Evolutionary conservation across 768 basidiomycete species (phyloP).

Genomic region (Dacryopinax spathularia): DNA sequence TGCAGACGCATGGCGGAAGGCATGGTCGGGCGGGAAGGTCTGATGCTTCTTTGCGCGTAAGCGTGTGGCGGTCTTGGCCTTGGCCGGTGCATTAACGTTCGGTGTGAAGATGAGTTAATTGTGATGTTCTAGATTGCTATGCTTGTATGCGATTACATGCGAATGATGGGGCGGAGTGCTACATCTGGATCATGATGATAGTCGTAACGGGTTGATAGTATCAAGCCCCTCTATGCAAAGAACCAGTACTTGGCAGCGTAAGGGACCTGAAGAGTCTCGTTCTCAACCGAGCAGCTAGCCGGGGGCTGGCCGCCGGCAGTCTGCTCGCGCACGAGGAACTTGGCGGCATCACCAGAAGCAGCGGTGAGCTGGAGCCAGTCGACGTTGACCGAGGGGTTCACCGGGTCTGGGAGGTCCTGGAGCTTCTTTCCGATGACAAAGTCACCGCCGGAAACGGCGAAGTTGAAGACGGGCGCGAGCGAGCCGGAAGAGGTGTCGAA

Average conservation of each 20-base stretch:
- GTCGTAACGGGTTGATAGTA: too few relatives aligned
- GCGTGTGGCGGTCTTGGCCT: too few relatives aligned
- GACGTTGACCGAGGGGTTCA: constrained; percentile 27
- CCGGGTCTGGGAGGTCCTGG: not conserved
- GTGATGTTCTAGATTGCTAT: too few relatives aligned
- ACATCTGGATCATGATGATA: too few relatives aligned
- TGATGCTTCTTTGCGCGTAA: too few relatives aligned
- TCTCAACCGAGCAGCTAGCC: constrained; percentile 23
- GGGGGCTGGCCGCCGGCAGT: constrained; percentile 26
- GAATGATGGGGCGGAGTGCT: too few relatives aligned
- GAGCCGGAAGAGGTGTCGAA: not conserved
- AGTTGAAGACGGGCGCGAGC: not conserved
- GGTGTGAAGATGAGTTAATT: too few relatives aligned
- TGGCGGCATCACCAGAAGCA: constrained; percentile 18
- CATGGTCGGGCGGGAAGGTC: not conserved
- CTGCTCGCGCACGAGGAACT: constrained; percentile 20
- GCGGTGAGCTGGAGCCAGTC: constrained; percentile 33
- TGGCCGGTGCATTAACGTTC: too few relatives aligned
- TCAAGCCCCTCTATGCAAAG: constrained; percentile 12
- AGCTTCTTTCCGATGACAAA: not conserved
- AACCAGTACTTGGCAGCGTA: constrained; percentile 22
- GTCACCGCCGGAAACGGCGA: constrained; percentile 7
- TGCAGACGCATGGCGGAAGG: not conserved
- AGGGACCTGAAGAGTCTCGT: constrained; percentile 15
- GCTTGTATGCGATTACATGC: too few relatives aligned